Conservation (phyloP, 2,329 filamentous ascomycete genomes). For the Neonectria ditissima region DNA sequence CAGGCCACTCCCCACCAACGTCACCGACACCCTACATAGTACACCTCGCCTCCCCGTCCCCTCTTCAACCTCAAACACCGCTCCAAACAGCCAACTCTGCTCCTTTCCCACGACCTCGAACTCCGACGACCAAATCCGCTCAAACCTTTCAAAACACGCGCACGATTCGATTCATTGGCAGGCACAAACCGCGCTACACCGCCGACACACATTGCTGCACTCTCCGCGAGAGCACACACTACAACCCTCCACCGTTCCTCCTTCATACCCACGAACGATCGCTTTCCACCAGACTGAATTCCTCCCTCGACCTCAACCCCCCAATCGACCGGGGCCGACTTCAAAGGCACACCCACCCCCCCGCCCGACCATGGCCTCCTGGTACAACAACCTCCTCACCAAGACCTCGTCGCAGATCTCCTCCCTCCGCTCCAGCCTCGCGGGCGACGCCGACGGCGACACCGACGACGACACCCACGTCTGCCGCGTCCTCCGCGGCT, state of each 20-base stretch:
- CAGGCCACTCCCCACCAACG: slow-evolving; percentile 37
- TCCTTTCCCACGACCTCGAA: neutral
- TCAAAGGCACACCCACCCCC: neutral
- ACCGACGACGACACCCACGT: slow-evolving; percentile 94
- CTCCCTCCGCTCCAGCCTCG: slow-evolving; percentile 74
- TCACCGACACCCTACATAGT: slow-evolving; percentile 41
- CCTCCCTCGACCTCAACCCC: neutral
- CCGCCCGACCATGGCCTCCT: slow-evolving; percentile 73
- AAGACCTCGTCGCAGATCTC: slow-evolving; percentile 74
- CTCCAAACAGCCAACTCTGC: neutral
- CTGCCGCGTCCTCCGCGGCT: slow-evolving; percentile 89
- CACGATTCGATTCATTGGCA: neutral
- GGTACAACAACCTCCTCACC: slow-evolving; percentile 80
- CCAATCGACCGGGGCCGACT: neutral
- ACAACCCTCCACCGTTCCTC: neutral
- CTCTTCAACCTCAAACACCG: slow-evolving; percentile 8
- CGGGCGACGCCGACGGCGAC: slow-evolving; percentile 75
- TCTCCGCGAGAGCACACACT: neutral
- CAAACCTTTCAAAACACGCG: neutral
- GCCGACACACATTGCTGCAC: neutral
- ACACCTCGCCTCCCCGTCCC: slow-evolving; percentile 13
- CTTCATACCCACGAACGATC: neutral
- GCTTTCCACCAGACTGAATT: neutral
- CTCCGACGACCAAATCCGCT: neutral
- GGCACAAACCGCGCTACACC: neutral